Evolutionary conservation across 768 basidiomycete genomes (phyloP).

Genomic region (Panus rudis): DNA sequence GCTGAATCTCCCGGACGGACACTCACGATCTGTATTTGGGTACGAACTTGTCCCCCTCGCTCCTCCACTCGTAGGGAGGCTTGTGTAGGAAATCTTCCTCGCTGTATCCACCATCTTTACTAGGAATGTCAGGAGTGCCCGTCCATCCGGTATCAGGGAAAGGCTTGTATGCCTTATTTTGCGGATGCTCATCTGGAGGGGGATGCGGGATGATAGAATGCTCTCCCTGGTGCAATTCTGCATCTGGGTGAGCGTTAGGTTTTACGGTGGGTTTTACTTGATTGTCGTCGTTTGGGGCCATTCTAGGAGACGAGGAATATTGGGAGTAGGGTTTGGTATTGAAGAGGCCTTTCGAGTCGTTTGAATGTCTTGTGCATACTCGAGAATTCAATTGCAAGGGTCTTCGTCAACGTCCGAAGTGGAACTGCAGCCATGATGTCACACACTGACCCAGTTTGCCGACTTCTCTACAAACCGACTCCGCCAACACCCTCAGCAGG

Average conservation of each 20-base stretch:
- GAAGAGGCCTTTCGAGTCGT: too few species aligned
- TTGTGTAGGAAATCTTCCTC: slow-evolving; percentile 24
- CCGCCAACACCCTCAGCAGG: too few species aligned
- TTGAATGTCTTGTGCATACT: too few species aligned
- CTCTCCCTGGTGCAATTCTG: slow-evolving; percentile 7
- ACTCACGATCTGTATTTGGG: slow-evolving; percentile 19
- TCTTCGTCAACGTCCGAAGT: too few species aligned
- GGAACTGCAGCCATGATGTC: too few species aligned
- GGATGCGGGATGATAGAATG: slow-evolving; percentile 17
- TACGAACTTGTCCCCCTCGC: slow-evolving; percentile 16
- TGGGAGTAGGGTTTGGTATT: too few species aligned
- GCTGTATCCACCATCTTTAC: slow-evolving; percentile 16
- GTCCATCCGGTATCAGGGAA: slow-evolving; percentile 23
- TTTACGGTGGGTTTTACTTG: too few species aligned
- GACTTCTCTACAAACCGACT: too few species aligned
- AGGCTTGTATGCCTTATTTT: slow-evolving; percentile 1
- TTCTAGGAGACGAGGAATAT: too few species aligned
- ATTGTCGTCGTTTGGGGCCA: too few species aligned
- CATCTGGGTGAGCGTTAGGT: slow-evolving; percentile 15
- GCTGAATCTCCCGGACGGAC: neutral
- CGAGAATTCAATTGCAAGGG: too few species aligned
- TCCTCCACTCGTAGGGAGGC: slow-evolving; percentile 24
- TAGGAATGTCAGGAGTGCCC: slow-evolving; percentile 17
- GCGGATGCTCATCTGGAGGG: slow-evolving; percentile 16
- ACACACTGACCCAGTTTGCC: too few species aligned